A percentile compares a stretch with the other conserved stretches of the same genome.
Conservation (phyloP, 1,284 basidiomycete species). For the Papiliotrema flavescens region DNA sequence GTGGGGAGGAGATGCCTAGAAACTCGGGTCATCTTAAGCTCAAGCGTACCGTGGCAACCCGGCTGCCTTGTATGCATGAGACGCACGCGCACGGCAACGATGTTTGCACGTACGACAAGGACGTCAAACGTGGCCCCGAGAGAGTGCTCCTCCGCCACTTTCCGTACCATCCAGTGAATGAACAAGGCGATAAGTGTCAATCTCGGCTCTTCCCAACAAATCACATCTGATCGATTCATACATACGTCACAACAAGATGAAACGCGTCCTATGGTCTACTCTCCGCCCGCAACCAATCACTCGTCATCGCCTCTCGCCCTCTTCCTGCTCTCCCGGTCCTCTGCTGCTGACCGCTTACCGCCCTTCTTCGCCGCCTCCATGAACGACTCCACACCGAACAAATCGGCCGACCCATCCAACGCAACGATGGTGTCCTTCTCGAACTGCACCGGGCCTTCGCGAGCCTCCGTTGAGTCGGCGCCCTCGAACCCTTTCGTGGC, state of each 20-base stretch:
- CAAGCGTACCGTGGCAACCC: no score
- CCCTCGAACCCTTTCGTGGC: constrained; percentile 75
- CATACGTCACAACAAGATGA: background rate
- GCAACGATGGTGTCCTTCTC: constrained; percentile 78
- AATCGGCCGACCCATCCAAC: constrained; percentile 59
- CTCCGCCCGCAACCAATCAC: background rate
- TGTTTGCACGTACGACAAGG: no score
- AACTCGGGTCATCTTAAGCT: no score
- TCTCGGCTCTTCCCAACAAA: background rate
- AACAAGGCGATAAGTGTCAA: background rate
- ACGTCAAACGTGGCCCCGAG: no score
- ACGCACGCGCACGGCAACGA: no score
- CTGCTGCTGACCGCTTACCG: constrained; percentile 67
- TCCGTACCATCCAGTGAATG: no score
- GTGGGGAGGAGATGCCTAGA: no score
- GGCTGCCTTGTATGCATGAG: no score
- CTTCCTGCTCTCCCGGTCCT: constrained; percentile 13
- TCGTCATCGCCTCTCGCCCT: constrained; percentile 3
- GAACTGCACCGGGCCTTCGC: constrained; percentile 96
- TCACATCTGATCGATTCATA: background rate
- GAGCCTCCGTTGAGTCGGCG: constrained; percentile 61
- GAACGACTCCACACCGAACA: constrained; percentile 98
- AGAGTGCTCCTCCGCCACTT: no score
- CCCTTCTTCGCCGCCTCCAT: constrained; percentile 94
- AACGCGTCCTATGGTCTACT: background rate